Conservation (phyloP, 2,329 filamentous ascomycete species). For the Ceratocystis ficicola region DNA sequence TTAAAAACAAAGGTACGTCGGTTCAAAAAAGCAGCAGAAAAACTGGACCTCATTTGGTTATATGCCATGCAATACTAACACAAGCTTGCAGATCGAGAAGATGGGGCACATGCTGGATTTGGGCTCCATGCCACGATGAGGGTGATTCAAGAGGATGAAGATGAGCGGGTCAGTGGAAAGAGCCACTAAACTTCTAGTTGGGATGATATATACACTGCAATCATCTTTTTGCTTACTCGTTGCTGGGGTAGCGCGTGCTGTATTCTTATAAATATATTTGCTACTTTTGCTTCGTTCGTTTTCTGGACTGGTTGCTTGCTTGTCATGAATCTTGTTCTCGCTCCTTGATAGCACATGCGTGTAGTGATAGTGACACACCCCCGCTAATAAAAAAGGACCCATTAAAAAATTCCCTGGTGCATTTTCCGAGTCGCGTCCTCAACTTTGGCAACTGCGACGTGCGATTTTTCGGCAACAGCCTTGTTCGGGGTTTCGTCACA, state of each 20-base stretch:
- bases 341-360: background rate
- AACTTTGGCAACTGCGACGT: background rate
- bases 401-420: background rate
- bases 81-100: constrained; percentile 55
- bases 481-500: background rate
- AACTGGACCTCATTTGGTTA: background rate
- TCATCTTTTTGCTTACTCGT: background rate
- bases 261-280: background rate
- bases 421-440: background rate
- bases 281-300: background rate
- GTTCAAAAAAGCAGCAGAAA: background rate
- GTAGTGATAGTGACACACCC: background rate
- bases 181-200: background rate
- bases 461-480: background rate
- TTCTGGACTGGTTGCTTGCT: background rate
- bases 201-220: background rate
- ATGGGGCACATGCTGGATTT: constrained; percentile 71
- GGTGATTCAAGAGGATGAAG: background rate
- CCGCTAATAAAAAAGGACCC: background rate
- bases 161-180: background rate
- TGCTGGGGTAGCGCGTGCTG: background rate
- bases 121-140: constrained; percentile 26
- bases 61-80: constrained; percentile 5
- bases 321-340: background rate
- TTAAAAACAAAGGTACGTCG: constrained; percentile 74